Conservation (phyloP, 2,329 filamentous ascomycete genomes). For the Coniochaeta prunicola region DNA sequence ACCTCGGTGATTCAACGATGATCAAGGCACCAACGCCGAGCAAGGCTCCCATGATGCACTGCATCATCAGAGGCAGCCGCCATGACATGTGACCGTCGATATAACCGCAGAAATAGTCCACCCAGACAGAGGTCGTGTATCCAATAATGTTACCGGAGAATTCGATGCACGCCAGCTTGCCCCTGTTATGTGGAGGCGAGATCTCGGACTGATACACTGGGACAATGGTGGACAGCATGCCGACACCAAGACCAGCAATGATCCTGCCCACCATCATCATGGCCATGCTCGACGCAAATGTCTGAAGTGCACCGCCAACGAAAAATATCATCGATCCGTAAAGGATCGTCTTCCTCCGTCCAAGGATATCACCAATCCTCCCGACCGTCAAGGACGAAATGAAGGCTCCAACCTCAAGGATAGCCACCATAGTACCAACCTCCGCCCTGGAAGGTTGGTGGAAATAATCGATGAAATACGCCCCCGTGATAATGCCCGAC, state of each 20-base stretch:
- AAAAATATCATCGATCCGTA: slow-evolving; percentile 90
- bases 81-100: slow-evolving; percentile 82
- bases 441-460: slow-evolving; percentile 78
- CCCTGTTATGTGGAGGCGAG: slow-evolving; percentile 91
- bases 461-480: slow-evolving; percentile 88
- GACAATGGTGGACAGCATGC: slow-evolving; percentile 84
- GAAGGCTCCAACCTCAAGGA: slow-evolving; percentile 88
- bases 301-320: slow-evolving; percentile 76
- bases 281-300: slow-evolving; percentile 71
- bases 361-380: slow-evolving; percentile 84
- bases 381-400: slow-evolving; percentile 83
- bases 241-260: slow-evolving; percentile 78
- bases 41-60: slow-evolving; percentile 88
- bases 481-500: slow-evolving; percentile 68
- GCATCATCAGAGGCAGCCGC: slow-evolving; percentile 84
- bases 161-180: slow-evolving; percentile 94
- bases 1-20: slow-evolving; percentile 95
- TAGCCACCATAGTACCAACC: slow-evolving; percentile 95
- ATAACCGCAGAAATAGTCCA: slow-evolving; percentile 93
- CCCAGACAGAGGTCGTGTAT: slow-evolving; percentile 95
- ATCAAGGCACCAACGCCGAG: slow-evolving; percentile 80
- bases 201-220: slow-evolving; percentile 94
- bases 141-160: slow-evolving; percentile 96
- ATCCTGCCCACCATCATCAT: slow-evolving; percentile 87
- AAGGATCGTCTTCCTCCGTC: slow-evolving; percentile 80